Percentiles rank a stretch among this genome's conserved stretches.
Conservation (phyloP, 108 stramenopile species). For the Skeletonema marinoi region DNA sequence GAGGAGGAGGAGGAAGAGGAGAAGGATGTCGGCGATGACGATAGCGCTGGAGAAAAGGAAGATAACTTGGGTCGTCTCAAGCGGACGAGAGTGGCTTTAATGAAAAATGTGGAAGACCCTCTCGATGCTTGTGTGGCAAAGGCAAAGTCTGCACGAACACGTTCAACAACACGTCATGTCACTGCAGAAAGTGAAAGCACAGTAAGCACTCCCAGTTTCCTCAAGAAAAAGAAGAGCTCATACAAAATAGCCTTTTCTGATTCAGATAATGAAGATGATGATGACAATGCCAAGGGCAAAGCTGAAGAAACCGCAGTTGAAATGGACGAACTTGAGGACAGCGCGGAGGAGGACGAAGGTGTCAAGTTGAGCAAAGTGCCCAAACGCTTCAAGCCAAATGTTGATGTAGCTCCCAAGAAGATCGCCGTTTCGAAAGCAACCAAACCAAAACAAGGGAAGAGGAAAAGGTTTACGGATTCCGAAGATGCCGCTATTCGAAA, state of each 20-base stretch:
- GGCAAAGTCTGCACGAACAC: constrained; percentile 19
- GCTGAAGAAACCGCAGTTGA: background rate
- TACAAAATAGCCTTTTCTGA: constrained; percentile 18
- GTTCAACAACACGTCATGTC: background rate
- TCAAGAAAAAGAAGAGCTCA: constrained; percentile 23
- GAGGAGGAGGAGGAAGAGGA: background rate
- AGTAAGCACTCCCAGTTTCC: constrained; percentile 1
- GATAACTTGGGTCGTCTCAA: constrained; percentile 13
- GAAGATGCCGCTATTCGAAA: constrained; percentile 62
- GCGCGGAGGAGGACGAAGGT: constrained; percentile 1
- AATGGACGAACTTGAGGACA: background rate
- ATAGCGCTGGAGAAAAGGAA: background rate
- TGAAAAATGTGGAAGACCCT: constrained; percentile 40
- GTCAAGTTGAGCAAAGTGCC: constrained; percentile 30
- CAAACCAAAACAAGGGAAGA: constrained; percentile 17
- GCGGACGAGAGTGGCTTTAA: constrained; percentile 17
- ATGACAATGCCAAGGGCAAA: background rate
- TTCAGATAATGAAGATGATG: constrained; percentile 17
- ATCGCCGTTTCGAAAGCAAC: constrained; percentile 4
- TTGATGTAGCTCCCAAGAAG: background rate
- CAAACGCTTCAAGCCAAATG: constrained; percentile 5
- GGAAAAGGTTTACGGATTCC: constrained; percentile 55
- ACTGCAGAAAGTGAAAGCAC: background rate
- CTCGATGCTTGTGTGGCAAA: constrained; percentile 27
- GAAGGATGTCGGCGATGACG: constrained; percentile 30